Evolutionary conservation across 2,329 filamentous ascomycete species (phyloP), one percentile per base, ranked within the genome.

Genomic region (Periconia sp.): DNA sequence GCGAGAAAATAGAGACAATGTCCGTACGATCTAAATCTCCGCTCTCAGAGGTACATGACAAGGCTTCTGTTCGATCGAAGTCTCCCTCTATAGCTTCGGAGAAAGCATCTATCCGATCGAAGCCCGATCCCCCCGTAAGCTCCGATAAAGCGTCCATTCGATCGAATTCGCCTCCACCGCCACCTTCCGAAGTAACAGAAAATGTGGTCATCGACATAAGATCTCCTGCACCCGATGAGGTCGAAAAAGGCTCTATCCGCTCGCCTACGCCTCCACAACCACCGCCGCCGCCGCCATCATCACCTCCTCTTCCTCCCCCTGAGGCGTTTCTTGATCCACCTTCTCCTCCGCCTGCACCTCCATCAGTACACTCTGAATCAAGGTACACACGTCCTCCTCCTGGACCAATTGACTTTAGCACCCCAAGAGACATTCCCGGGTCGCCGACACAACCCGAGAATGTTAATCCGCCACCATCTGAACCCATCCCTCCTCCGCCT

Each of bases 381-480:
- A 46, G 47, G n/a, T 68, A 65, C 25, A 50, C 50, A 29, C 61
- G 63, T 12, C 63, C 63, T 25, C 51, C 59, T 16, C 59, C 63
- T 8, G 63, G 56, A 8, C 57, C 57, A 18, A 58, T 61, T 24
- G 56, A 62, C 19, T 63, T 59, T 31, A 51, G 49, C 9, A 57
- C 59, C 13, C 59, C 61, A 11, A 51, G 58, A 28, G 53, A 63
- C 38, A 43, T 59, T 19, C 31, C 21, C n/a, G n/a, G n/a, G n/a
- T n/a, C n/a, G n/a, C n/a, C n/a, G n/a, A n/a, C n/a, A n/a, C n/a
- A n/a, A n/a, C n/a, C n/a, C n/a, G n/a, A n/a, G n/a, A n/a, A n/a
- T n/a, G n/a, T n/a, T 30, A 31, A 36, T 11, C 45, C 37, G 18
- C 40, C 40, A 15, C 18, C 17, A 22, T 15, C 40, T n/a, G 36